Percentiles rank a stretch among this genome's conserved stretches.
Conservation (phyloP, 1,284 basidiomycete species). For the Ganoderma boninense region DNA sequence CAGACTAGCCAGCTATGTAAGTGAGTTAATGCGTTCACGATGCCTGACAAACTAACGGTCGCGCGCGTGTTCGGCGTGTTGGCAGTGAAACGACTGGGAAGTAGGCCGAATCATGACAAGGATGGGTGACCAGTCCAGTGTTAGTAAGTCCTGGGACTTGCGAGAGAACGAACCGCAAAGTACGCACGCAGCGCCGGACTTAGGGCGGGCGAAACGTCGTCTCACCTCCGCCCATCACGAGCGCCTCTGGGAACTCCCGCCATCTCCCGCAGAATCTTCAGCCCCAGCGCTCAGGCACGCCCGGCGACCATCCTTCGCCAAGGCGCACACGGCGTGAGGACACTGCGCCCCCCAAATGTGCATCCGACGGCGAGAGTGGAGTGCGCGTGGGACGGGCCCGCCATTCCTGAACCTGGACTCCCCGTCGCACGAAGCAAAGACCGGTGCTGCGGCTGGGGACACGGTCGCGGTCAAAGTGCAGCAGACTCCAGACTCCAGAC, state of each 20-base stretch:
- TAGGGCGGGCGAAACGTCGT: neutral
- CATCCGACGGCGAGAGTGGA: neutral
- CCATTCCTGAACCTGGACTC: neutral
- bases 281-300: neutral
- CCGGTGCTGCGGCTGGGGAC: neutral
- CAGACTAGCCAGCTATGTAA: neutral
- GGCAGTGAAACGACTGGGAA: neutral
- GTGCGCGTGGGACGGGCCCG: neutral
- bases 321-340: too few relatives aligned
- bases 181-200: neutral
- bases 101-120: neutral
- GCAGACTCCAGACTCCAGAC: too few relatives aligned
- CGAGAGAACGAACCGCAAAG: neutral
- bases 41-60: neutral
- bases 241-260: neutral
- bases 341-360: neutral
- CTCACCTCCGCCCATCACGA: neutral
- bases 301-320: neutral
- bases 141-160: too few relatives aligned
- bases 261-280: slow-evolving; percentile 1
- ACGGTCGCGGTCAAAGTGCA: neutral
- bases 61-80: neutral
- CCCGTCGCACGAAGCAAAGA: neutral
- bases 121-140: neutral
- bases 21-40: too few relatives aligned